phyloP scores from a whole-genome alignment of 2,329 filamentous ascomycete species.

The Dactylellina leptospora region DNA sequence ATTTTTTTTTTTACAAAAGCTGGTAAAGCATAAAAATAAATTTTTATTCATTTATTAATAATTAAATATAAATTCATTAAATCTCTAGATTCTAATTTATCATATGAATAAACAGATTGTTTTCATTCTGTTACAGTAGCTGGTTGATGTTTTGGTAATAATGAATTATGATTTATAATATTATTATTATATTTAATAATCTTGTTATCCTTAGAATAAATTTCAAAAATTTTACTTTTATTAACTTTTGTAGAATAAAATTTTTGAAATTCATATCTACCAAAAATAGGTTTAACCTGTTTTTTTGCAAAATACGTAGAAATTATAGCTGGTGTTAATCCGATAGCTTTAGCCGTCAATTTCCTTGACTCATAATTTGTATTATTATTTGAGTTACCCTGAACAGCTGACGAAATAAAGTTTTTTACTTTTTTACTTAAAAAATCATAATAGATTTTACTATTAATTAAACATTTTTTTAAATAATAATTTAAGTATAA shows the following conservation, averaged over 20 bases:
- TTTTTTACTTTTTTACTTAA: too few species aligned
- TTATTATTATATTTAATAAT: conserved; percentile 22
- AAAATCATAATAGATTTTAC: background rate
- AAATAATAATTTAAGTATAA: conserved; percentile 25
- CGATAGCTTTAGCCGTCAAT: background rate
- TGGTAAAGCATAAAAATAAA: conserved; percentile 27
- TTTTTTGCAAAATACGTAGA: too few species aligned
- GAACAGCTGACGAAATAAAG: too few species aligned
- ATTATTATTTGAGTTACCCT: background rate
- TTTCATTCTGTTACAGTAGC: conserved; percentile 7
- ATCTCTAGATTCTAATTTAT: conserved; percentile 26
- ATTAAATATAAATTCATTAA: conserved; percentile 8
- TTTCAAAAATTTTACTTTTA: conserved; percentile 29
- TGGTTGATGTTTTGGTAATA: conserved; percentile 24
- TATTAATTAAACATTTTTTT: background rate
- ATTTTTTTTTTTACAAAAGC: conserved; percentile 31
- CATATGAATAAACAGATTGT: conserved; percentile 32
- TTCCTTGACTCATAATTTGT: background rate
- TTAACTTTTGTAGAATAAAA: conserved; percentile 32
- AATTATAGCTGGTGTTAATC: too few species aligned
- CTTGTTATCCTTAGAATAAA: conserved; percentile 25
- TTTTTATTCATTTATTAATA: conserved; percentile 35
- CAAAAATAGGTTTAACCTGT: conserved; percentile 14
- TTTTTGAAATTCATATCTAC: conserved; percentile 15
- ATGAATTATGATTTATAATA: conserved; percentile 14